Evolutionary conservation across 164 flowering plant species (phyloP).

Genomic region (Kingdonia uniflora): DNA sequence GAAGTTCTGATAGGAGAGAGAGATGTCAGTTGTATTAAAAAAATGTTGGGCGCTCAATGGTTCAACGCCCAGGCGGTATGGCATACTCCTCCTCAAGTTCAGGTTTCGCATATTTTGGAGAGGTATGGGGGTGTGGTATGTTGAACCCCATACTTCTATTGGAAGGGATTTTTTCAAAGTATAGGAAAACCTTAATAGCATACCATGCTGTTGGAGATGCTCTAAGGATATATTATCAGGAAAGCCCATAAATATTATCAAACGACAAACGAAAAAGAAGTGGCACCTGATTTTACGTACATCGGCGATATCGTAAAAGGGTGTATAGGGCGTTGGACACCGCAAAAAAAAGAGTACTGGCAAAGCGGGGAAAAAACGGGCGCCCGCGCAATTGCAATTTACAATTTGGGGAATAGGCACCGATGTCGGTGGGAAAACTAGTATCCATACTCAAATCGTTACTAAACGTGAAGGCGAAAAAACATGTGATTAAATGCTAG

Average conservation of each 20-base stretch:
- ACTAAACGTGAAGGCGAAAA: slow-evolving; percentile 57
- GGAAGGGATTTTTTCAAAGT: too few relatives aligned
- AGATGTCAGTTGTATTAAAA: too few relatives aligned
- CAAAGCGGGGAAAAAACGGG: slow-evolving; percentile 70
- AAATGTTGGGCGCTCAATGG: too few relatives aligned
- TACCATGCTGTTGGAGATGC: too few relatives aligned
- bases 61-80: slow-evolving; percentile 96
- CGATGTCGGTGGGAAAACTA: slow-evolving; percentile 63
- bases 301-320: slow-evolving; percentile 89
- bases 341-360: slow-evolving; percentile 91
- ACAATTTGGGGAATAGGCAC: slow-evolving; percentile 88
- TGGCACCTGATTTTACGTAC: slow-evolving; percentile 93
- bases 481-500: slow-evolving; percentile 64
- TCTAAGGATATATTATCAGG: slow-evolving; percentile 26
- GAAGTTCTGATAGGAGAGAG: too few relatives aligned
- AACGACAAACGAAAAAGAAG: slow-evolving; percentile 56
- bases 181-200: too few relatives aligned
- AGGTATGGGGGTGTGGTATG: too few relatives aligned
- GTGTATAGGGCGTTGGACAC: slow-evolving; percentile 86
- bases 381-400: slow-evolving; percentile 75
- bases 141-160: too few relatives aligned
- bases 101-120: too few relatives aligned
- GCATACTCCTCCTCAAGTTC: slow-evolving; percentile 92
- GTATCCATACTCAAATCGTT: slow-evolving; percentile 55
- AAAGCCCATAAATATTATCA: slow-evolving; percentile 47